Conservation (phyloP, 2,329 filamentous ascomycete genomes). For the Ophiognomonia clavigignenti-juglandacearum region DNA sequence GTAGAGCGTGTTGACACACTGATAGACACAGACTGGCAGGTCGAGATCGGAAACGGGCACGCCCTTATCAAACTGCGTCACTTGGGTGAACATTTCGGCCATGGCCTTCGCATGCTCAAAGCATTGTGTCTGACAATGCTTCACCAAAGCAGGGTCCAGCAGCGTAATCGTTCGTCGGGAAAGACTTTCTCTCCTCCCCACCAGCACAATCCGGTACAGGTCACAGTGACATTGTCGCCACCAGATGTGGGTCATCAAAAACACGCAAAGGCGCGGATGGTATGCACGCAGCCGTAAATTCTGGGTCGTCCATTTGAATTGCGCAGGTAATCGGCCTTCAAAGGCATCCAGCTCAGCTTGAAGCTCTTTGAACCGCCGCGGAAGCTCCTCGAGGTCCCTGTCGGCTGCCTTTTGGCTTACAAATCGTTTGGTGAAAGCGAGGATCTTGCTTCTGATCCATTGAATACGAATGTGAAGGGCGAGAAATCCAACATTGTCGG, state of each 20-base stretch:
- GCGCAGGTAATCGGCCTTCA: conserved; percentile 46
- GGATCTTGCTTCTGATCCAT: conserved; percentile 48
- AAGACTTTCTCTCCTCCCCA: conserved; percentile 47
- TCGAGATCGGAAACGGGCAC: conserved; percentile 51
- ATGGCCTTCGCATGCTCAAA: conserved; percentile 51
- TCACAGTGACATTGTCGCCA: conserved; percentile 56
- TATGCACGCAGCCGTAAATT: conserved; percentile 52
- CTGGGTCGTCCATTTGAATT: conserved; percentile 53
- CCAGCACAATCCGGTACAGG: conserved; percentile 48
- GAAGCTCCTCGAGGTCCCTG: conserved; percentile 39
- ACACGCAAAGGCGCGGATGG: conserved; percentile 52
- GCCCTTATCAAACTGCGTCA: conserved; percentile 44
- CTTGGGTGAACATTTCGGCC: conserved; percentile 49
- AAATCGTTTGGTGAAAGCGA: conserved; percentile 47
- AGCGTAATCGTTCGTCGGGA: conserved; percentile 37
- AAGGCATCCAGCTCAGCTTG: conserved; percentile 42
- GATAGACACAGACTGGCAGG: conserved; percentile 50
- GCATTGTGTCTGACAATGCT: conserved; percentile 44
- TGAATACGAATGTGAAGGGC: conserved; percentile 53
- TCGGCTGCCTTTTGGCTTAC: conserved; percentile 31
- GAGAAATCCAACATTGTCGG: conserved; percentile 50
- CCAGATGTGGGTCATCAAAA: conserved; percentile 56
- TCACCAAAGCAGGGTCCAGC: conserved; percentile 43
- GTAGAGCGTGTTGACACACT: conserved; percentile 49
- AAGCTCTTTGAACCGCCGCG: conserved; percentile 43